Base-by-base conservation (phyloP, 495 filamentous ascomycete species). In the Hyaloscypha bicolor region DNA sequence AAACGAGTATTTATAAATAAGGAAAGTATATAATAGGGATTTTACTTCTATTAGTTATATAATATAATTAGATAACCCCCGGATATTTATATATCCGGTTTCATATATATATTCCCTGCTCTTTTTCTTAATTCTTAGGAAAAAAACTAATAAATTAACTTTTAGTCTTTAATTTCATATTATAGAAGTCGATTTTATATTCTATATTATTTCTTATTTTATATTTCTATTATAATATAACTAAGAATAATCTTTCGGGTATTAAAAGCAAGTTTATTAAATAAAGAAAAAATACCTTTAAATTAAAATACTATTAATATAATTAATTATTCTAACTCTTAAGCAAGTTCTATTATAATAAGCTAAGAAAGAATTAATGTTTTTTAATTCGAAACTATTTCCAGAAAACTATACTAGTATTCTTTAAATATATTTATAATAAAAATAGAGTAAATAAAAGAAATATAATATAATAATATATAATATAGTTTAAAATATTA, bases 401-500 rank as follows among this genome's bases (percentile, higher is more conserved):
- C 65, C 71, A 70, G 61, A 72, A 53, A 63, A 76, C 69, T 67
- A 70, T 71, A 66, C 68, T 71, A 67, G 67, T 69, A 62, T 75
- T 75, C 69, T 56, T 74, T 59, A 58, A 65, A 48, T 64, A 69
- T 55, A 29, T 75, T 9, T 77, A 69, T 65, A 59, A 77, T 33
- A 66, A 55, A 29, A 69, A 61, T 67, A 56, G 55, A 32, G 71
- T 77, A 52, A 69, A 63, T 14, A 69, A 69, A 51, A 55, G 39
- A 31, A 67, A 67, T 35, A 69, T 63, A 6, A 60, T 58, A 30
- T 39, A 60, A 63, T 58, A 74, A 64, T 76, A 72, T 69, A 69
- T 71, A 64, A 69, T 73, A 60, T 66, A 72, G 69, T 67, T 70
- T 63, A 68, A 76, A 63, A 72, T 73, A 68, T 72, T 72, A 5